These are phyloP conservation scores for Eimeria nieschulzi DNA, from an alignment of 169 alveolate genomes.

Conservation along the genomic window DNA sequence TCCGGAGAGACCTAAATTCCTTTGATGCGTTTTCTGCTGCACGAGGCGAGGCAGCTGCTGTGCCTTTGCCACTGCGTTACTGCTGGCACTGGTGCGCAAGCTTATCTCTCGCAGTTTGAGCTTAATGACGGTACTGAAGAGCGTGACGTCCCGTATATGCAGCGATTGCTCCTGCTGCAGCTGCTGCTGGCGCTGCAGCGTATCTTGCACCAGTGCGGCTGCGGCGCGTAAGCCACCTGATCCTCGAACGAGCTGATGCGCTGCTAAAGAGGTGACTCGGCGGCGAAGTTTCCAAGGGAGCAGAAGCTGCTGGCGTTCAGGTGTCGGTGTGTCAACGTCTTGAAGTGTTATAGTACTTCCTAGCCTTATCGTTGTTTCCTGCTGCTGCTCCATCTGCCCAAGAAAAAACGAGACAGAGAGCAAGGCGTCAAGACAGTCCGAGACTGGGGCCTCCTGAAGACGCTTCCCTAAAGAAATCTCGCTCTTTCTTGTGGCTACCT, in stretches of 20 bases:
- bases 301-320: background rate
- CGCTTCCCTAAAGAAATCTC: too few relatives aligned
- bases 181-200: slow-evolving; percentile 14
- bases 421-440: background rate
- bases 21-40: background rate
- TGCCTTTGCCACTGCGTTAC: background rate
- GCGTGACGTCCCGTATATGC: background rate
- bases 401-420: background rate
- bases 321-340: too few relatives aligned
- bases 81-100: background rate
- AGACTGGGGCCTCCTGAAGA: slow-evolving; percentile 8
- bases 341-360: too few relatives aligned
- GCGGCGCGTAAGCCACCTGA: slow-evolving; percentile 17
- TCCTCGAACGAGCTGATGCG: background rate
- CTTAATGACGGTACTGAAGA: slow-evolving; percentile 15
- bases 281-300: background rate
- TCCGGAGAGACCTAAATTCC: too few relatives aligned
- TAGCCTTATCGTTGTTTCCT: too few relatives aligned
- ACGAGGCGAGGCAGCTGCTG: slow-evolving; percentile 3
- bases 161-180: background rate
- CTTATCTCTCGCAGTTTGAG: slow-evolving; percentile 6
- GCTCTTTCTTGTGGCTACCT: too few relatives aligned
- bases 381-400: background rate
- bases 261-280: background rate
- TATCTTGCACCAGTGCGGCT: slow-evolving; percentile 2